Evolutionary conservation across 768 basidiomycete species (phyloP), one percentile per base, ranked within the genome.

Genomic region (Boletus subcaerulescens): DNA sequence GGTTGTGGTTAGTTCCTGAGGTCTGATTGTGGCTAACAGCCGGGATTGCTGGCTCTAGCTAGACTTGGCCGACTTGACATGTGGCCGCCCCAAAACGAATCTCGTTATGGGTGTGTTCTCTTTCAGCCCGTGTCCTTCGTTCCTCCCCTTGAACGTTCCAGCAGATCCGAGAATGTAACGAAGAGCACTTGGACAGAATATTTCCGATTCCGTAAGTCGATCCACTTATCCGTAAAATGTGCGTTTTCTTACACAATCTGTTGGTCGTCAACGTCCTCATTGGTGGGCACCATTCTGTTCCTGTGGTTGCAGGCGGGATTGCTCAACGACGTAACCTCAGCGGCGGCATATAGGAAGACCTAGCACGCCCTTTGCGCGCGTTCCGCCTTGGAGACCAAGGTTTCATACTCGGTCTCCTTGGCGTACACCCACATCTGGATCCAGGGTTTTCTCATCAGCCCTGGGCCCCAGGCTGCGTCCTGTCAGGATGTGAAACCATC

Each of bases 311-410:
- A 52, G 48, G 50, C 41, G 55, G 56, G 45, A 32, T 33, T 48
- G 39, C 31, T 32, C 52, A 11, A 46, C 59, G 33, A 53, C 48
- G 64, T 54, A 55, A 48, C 49, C 17, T 20, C 53, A 43, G 43
- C 51, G 58, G 64, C 51, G 52, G 58, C 57, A 59, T 58, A 57
- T n/a, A 44, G 54, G 59, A 52, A 64, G 60, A 38, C 42, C 39
- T 54, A 47, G 60, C 67, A 68, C 61, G 68, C 67, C 65, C 56
- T 61, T 69, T 68, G 67, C 60, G 63, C 49, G 54, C 61, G 67
- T 56, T 56, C 58, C 50, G 56, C 47, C 53, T 59, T 56, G 42
- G 48, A 55, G 36, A 17, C 57, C 62, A 49, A 60, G 33, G 47
- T 63, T 59, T 63, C 59, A 56, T 56, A 46, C 50, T 52, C 39